Conservation (phyloP, 2,329 filamentous ascomycete genomes). For the Lachnellula occidentalis region DNA sequence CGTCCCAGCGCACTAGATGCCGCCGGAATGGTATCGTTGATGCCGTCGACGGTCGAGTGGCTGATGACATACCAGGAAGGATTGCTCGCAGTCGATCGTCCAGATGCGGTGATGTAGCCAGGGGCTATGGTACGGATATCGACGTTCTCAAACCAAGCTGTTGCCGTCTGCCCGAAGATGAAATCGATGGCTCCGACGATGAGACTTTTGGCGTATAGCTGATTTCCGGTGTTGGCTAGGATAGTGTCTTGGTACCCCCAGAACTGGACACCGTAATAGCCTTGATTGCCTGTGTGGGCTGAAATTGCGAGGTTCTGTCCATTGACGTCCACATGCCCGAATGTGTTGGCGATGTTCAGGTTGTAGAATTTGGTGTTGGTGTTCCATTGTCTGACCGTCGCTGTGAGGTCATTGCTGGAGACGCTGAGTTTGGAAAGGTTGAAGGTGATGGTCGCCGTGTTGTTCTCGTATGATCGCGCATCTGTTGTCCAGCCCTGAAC, state of each 20-base stretch:
- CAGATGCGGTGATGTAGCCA: conserved; percentile 44
- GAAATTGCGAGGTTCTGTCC: conserved; percentile 51
- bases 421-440: conserved; percentile 36
- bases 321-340: conserved; percentile 26
- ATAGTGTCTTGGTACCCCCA: conserved; percentile 53
- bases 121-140: conserved; percentile 39
- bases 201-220: conserved; percentile 50
- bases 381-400: conserved; percentile 28
- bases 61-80: conserved; percentile 50
- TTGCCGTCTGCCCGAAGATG: conserved; percentile 48
- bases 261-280: conserved; percentile 52
- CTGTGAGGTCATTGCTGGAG: conserved; percentile 38
- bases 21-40: conserved; percentile 33
- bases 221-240: conserved; percentile 43
- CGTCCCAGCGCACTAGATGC: conserved; percentile 46
- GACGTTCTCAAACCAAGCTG: conserved; percentile 45
- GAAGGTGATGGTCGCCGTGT: conserved; percentile 43
- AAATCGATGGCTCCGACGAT: conserved; percentile 56
- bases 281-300: conserved; percentile 46
- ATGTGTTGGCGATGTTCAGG: conserved; percentile 41
- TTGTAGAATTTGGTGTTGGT: conserved; percentile 53
- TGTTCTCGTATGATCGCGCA: conserved; percentile 40
- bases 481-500: conserved; percentile 49
- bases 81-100: conserved; percentile 33
- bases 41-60: conserved; percentile 42